Conservation (phyloP, 176 grass and related monocot species). For the Eleusine indica region DNA sequence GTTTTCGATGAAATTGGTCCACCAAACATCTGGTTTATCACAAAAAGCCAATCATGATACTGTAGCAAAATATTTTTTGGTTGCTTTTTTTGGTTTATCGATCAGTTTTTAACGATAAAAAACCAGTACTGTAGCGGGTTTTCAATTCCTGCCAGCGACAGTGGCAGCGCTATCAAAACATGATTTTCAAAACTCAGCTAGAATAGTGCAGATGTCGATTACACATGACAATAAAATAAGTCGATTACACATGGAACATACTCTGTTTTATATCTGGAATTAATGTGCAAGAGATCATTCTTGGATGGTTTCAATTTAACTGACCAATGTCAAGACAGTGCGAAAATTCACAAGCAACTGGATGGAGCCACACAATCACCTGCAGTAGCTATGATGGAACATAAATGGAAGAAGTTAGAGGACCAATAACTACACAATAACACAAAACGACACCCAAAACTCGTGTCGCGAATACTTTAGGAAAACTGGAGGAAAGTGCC, state of each 20-base stretch:
- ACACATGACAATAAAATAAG: too few species aligned
- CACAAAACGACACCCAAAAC: too few species aligned
- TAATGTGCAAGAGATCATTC: not conserved
- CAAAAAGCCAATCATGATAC: too few species aligned
- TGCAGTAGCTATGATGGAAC: not conserved
- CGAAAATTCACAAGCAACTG: not conserved
- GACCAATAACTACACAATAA: too few species aligned
- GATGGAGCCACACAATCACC: not conserved
- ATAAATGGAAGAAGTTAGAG: not conserved
- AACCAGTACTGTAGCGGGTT: too few species aligned
- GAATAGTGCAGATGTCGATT: not conserved
- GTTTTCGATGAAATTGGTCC: too few species aligned
- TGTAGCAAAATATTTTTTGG: too few species aligned
- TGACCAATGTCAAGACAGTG: not conserved
- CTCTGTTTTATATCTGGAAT: not conserved
- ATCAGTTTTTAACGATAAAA: too few species aligned
- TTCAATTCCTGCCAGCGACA: not conserved
- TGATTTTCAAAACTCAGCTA: not conserved
- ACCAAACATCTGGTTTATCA: too few species aligned
- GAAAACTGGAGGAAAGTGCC: too few species aligned
- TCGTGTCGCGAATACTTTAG: too few species aligned
- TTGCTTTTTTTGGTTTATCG: too few species aligned
- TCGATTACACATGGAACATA: not conserved
- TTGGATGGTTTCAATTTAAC: constrained; percentile 8
- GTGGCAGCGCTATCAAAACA: constrained; percentile 10